Percentiles rank a stretch among this genome's conserved stretches.
These are phyloP conservation scores for Wickerhamiella cacticola DNA, from an alignment of 805 yeast species.

Conservation along the genomic window DNA sequence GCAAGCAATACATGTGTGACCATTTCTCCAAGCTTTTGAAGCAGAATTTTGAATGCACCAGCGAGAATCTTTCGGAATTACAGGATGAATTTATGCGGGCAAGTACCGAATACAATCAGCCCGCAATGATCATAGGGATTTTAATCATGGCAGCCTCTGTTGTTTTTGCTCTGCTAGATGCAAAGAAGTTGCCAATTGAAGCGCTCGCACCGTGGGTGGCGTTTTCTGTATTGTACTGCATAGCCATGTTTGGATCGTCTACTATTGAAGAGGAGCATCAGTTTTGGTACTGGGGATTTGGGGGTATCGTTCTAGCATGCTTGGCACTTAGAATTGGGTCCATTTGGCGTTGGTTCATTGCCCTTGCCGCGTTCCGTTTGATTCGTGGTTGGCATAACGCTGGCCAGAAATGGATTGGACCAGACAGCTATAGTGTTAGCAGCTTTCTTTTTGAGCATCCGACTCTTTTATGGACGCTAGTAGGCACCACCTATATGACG, in stretches of 20 bases:
- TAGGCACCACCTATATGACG: background rate
- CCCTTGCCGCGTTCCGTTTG: constrained; percentile 33
- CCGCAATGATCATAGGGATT: constrained; percentile 37
- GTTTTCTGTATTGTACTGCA: constrained; percentile 32
- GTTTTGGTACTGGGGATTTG: constrained; percentile 76
- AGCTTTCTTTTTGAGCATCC: constrained; percentile 30
- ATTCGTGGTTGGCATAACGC: constrained; percentile 78
- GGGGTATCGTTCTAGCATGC: constrained; percentile 25
- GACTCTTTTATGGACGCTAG: constrained; percentile 18
- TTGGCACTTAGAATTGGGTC: background rate
- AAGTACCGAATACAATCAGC: constrained; percentile 60
- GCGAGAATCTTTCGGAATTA: constrained; percentile 30
- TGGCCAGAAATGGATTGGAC: constrained; percentile 64
- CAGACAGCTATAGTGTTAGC: constrained; percentile 36
- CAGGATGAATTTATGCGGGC: constrained; percentile 28
- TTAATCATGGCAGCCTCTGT: constrained; percentile 25
- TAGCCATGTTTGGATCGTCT: constrained; percentile 71
- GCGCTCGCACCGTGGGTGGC: background rate
- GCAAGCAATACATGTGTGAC: constrained; percentile 20
- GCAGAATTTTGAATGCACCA: constrained; percentile 12
- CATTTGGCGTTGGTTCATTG: constrained; percentile 18
- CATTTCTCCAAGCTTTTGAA: constrained; percentile 12
- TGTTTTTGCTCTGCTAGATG: constrained; percentile 19
- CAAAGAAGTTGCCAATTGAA: constrained; percentile 5
- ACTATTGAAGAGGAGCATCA: constrained; percentile 94